A percentile compares a stretch with the other conserved stretches of the same genome.
Conservation (phyloP, 108 stramenopile species). For the Phaeodactylum tricornutum region DNA sequence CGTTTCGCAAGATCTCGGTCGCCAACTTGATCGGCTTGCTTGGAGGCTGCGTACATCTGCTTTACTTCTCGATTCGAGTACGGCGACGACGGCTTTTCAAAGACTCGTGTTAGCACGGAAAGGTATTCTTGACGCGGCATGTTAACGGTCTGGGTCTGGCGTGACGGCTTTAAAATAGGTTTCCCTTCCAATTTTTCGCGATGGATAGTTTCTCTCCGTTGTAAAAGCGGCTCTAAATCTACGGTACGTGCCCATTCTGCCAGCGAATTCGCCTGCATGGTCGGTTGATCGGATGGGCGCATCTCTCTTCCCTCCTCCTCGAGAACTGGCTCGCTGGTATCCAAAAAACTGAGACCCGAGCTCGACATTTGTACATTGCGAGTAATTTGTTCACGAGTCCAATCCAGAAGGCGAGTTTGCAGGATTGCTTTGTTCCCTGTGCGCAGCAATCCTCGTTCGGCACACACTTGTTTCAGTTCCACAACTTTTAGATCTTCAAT, state of each 20-base stretch:
- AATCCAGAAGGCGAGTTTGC: constrained; percentile 42
- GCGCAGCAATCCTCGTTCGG: constrained; percentile 28
- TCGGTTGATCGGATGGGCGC: background rate
- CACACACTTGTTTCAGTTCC: constrained; percentile 37
- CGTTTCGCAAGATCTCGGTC: constrained; percentile 32
- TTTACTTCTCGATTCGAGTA: constrained; percentile 49
- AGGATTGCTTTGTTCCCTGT: constrained; percentile 46
- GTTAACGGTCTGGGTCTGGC: constrained; percentile 1
- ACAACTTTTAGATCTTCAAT: constrained; percentile 36
- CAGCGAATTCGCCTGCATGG: constrained; percentile 14
- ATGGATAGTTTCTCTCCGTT: constrained; percentile 25
- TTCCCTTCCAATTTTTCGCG: constrained; percentile 6
- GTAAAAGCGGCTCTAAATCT: constrained; percentile 17
- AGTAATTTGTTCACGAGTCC: constrained; percentile 40
- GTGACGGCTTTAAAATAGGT: background rate
- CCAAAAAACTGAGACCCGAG: background rate
- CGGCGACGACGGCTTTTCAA: constrained; percentile 38
- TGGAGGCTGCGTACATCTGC: constrained; percentile 58
- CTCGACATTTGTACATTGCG: constrained; percentile 14
- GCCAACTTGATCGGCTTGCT: constrained; percentile 61
- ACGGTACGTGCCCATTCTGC: constrained; percentile 31
- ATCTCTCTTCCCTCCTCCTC: background rate
- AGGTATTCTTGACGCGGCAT: constrained; percentile 23
- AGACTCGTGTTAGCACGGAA: constrained; percentile 30
- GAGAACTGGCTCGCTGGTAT: background rate